phyloP scores from a whole-genome alignment of 192 early-diverging fungal genomes.

The Gonapodya sp. region DNA sequence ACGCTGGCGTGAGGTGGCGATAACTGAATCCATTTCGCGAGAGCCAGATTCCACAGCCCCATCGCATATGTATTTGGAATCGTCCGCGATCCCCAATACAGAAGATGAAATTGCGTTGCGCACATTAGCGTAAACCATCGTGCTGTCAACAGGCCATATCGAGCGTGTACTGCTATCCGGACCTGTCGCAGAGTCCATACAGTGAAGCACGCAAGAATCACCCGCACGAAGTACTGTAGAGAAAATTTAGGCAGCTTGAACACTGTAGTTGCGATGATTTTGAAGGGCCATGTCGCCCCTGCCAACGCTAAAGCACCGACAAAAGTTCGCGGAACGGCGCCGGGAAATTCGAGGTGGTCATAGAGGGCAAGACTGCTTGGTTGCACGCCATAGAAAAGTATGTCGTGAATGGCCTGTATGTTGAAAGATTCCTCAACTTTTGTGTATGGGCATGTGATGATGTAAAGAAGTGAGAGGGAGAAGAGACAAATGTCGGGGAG shows the following conservation, averaged over 20 bases:
- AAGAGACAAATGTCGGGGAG: neutral
- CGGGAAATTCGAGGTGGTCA: constrained; percentile 88
- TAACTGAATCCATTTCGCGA: constrained; percentile 30
- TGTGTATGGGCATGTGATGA: constrained; percentile 56
- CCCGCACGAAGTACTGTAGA: constrained; percentile 20
- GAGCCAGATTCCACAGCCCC: constrained; percentile 42
- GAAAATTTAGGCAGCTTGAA: constrained; percentile 5
- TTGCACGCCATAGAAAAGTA: constrained; percentile 47
- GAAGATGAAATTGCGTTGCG: constrained; percentile 72
- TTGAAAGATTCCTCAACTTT: constrained; percentile 98
- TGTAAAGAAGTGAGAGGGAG: constrained; percentile 16
- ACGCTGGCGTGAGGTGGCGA: neutral
- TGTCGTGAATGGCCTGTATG: constrained; percentile 85
- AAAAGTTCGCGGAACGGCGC: constrained; percentile 92
- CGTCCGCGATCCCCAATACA: constrained; percentile 80
- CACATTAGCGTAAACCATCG: constrained; percentile 41
- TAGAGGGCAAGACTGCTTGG: constrained; percentile 27
- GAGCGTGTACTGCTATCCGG: constrained; percentile 31
- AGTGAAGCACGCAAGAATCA: constrained; percentile 39
- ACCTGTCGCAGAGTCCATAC: constrained; percentile 39
- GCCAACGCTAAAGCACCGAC: constrained; percentile 65
- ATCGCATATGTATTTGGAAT: constrained; percentile 83
- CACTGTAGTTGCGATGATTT: constrained; percentile 15
- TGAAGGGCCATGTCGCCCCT: constrained; percentile 34
- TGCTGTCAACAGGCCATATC: constrained; percentile 48